Conservation (phyloP, 768 basidiomycete genomes). For the Trametes coccinea region DNA sequence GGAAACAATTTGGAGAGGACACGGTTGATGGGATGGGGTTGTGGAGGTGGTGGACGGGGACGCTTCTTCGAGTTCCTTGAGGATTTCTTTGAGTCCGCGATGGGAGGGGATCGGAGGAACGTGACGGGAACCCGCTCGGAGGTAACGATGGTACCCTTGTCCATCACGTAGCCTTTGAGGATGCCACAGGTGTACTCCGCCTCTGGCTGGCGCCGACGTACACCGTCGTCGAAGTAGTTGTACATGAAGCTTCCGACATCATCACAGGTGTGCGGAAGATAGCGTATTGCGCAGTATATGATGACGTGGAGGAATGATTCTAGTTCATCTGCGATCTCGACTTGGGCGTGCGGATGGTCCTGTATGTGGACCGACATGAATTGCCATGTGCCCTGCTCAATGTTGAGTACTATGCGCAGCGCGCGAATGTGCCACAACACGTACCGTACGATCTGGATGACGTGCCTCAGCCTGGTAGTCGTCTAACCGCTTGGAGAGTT, state of each 20-base stretch:
- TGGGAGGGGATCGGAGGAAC: background rate
- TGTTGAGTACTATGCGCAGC: background rate
- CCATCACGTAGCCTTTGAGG: background rate
- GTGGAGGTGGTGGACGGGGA: background rate
- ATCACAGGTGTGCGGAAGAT: background rate
- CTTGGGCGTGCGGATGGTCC: background rate
- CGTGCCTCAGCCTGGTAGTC: background rate
- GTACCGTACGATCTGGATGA: conserved; percentile 7
- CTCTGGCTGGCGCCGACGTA: background rate
- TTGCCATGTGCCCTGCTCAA: conserved; percentile 23
- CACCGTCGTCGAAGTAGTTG: background rate
- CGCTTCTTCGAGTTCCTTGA: background rate
- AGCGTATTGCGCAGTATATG: conserved; percentile 5
- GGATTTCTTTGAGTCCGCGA: background rate
- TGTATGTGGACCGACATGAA: conserved; percentile 21
- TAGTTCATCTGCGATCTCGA: no score
- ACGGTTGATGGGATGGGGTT: background rate
- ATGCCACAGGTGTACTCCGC: background rate
- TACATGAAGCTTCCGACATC: background rate
- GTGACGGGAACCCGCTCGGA: background rate
- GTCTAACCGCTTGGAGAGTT: background rate
- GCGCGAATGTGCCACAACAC: background rate
- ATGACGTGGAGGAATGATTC: conserved; percentile 22
- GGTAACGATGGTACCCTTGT: background rate
- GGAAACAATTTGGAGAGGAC: no score